Conservation (phyloP, 441 rosid genomes). For the Brassica hybrid region DNA sequence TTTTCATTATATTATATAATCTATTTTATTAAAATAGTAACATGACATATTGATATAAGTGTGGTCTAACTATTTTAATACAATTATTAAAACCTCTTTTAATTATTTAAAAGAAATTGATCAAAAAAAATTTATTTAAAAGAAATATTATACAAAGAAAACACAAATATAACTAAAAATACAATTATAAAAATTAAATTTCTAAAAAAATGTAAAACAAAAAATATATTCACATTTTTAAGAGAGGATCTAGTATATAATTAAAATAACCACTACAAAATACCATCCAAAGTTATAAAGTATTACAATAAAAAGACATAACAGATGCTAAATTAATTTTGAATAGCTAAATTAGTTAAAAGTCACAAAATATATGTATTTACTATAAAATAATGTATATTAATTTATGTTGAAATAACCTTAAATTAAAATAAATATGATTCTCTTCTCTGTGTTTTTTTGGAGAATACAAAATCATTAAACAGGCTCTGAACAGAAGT, state of each 20-base stretch:
- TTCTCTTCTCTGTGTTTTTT: neutral
- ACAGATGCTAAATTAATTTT: neutral
- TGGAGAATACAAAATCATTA: neutral
- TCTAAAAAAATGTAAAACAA: too few relatives aligned
- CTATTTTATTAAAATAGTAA: too few relatives aligned
- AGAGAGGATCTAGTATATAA: neutral
- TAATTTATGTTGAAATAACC: neutral
- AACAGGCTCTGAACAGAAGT: neutral
- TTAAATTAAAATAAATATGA: neutral
- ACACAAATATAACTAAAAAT: too few relatives aligned
- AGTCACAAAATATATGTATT: neutral
- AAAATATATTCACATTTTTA: too few relatives aligned
- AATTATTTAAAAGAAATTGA: too few relatives aligned
- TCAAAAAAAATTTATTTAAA: too few relatives aligned
- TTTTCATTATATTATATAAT: neutral
- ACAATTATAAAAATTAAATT: too few relatives aligned
- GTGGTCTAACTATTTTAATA: too few relatives aligned
- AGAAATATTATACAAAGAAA: too few relatives aligned
- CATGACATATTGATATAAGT: too few relatives aligned
- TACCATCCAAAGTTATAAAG: neutral
- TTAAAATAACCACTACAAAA: neutral
- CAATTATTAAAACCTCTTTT: too few relatives aligned
- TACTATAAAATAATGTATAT: neutral
- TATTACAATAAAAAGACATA: neutral
- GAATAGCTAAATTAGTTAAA: neutral